phyloP scores from a whole-genome alignment of 768 basidiomycete genomes.

The Russula sp. region DNA sequence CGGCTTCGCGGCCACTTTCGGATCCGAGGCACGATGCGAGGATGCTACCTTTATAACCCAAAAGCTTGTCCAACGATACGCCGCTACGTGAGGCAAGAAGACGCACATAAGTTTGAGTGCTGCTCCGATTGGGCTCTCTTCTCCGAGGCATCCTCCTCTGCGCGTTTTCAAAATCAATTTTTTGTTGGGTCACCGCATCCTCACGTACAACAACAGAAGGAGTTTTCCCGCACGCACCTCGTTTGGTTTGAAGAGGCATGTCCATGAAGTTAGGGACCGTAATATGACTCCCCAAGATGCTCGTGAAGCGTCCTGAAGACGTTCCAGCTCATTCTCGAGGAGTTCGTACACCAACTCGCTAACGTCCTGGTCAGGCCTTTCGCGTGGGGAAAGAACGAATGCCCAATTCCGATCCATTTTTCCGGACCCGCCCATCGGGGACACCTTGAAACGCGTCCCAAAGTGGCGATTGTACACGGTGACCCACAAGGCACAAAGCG shows the following conservation, averaged over 20 bases:
- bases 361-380: conserved; percentile 25
- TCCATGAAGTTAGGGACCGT: conserved; percentile 13
- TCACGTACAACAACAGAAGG: neutral
- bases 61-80: conserved; percentile 22
- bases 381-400: conserved; percentile 19
- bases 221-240: conserved; percentile 13
- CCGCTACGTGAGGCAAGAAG: conserved; percentile 23
- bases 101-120: conserved; percentile 26
- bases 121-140: conserved; percentile 7
- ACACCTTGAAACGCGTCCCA: conserved; percentile 26
- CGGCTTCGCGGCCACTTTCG: conserved; percentile 10
- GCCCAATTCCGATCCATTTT: conserved; percentile 26
- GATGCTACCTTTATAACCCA: conserved; percentile 22
- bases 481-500: conserved; percentile 27
- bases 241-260: conserved; percentile 3
- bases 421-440: conserved; percentile 21
- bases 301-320: conserved; percentile 4
- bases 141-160: neutral
- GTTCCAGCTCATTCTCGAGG: conserved; percentile 21
- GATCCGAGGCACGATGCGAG: conserved; percentile 1
- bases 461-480: conserved; percentile 25
- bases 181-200: neutral
- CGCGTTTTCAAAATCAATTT: neutral
- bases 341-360: conserved; percentile 23
- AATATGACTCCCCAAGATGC: conserved; percentile 1